Evolutionary conservation across 2,329 filamentous ascomycete genomes (phyloP).

Genomic region (Metarhizium anisopliae): DNA sequence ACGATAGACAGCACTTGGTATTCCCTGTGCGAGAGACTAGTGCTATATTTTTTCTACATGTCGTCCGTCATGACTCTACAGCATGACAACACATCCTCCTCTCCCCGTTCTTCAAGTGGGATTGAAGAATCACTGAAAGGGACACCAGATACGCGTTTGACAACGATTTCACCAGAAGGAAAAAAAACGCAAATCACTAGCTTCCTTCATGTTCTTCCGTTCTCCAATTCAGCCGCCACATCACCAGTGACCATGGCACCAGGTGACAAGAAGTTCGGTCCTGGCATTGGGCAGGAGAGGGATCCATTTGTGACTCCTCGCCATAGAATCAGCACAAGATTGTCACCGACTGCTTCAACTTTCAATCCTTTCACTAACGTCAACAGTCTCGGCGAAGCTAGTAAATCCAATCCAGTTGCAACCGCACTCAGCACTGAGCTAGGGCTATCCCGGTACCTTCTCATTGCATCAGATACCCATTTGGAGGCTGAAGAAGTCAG

Average conservation of each 20-base stretch:
- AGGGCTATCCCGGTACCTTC: slow-evolving; percentile 35
- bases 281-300: slow-evolving; percentile 25
- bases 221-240: slow-evolving; percentile 11
- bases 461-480: slow-evolving; percentile 25
- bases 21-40: not conserved
- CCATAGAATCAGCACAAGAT: slow-evolving; percentile 28
- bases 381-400: slow-evolving; percentile 9
- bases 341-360: slow-evolving; percentile 55
- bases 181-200: slow-evolving; percentile 29
- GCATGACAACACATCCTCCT: slow-evolving; percentile 37
- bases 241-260: slow-evolving; percentile 15
- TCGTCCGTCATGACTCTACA: not conserved
- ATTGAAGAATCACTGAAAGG: slow-evolving; percentile 48
- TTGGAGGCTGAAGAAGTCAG: slow-evolving; percentile 31
- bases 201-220: slow-evolving; percentile 20
- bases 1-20: not conserved
- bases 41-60: not conserved
- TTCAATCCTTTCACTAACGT: slow-evolving; percentile 41
- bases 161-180: slow-evolving; percentile 55
- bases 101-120: slow-evolving; percentile 42
- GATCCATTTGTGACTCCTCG: slow-evolving; percentile 45
- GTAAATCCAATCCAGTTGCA: slow-evolving; percentile 19
- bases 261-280: slow-evolving; percentile 15
- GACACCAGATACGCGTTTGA: slow-evolving; percentile 56
- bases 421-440: slow-evolving; percentile 35